Evolutionary conservation across 306 rosid genomes (phyloP).

Genomic region (Sphenostylis stenocarpa): DNA sequence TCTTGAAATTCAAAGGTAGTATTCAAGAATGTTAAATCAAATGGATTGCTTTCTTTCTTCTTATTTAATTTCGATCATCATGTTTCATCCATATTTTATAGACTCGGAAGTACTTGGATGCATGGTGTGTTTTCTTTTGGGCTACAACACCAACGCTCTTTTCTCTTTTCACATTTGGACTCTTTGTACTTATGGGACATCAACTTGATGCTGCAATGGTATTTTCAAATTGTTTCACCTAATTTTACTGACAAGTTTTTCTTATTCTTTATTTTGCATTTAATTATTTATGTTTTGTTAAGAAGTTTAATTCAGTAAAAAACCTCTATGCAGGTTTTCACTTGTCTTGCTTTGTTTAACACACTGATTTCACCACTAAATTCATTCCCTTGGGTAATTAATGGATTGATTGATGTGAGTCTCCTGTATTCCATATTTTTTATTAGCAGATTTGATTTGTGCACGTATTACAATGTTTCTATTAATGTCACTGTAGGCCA

Average conservation of each 20-base stretch:
- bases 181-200: constrained; percentile 81
- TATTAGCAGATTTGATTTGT: not conserved
- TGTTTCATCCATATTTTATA: constrained; percentile 41
- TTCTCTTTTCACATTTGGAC: constrained; percentile 92
- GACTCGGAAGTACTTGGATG: constrained; percentile 97
- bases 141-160: constrained; percentile 94
- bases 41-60: constrained; percentile 8
- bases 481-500: constrained; percentile 52
- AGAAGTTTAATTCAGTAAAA: constrained; percentile 32
- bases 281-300: constrained; percentile 18
- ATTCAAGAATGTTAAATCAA: constrained; percentile 22
- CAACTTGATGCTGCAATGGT: constrained; percentile 97
- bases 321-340: constrained; percentile 78
- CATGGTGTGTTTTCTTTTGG: constrained; percentile 99
- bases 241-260: constrained; percentile 24
- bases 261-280: constrained; percentile 11
- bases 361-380: constrained; percentile 88
- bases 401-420: constrained; percentile 96
- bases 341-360: constrained; percentile 96
- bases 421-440: constrained; percentile 21
- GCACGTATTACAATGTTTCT: not conserved
- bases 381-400: constrained; percentile 98
- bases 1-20: constrained; percentile 16
- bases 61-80: constrained; percentile 9
- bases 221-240: constrained; percentile 35